Conservation (phyloP, 2,329 filamentous ascomycete species). For the Pyrenochaeta sp. region DNA sequence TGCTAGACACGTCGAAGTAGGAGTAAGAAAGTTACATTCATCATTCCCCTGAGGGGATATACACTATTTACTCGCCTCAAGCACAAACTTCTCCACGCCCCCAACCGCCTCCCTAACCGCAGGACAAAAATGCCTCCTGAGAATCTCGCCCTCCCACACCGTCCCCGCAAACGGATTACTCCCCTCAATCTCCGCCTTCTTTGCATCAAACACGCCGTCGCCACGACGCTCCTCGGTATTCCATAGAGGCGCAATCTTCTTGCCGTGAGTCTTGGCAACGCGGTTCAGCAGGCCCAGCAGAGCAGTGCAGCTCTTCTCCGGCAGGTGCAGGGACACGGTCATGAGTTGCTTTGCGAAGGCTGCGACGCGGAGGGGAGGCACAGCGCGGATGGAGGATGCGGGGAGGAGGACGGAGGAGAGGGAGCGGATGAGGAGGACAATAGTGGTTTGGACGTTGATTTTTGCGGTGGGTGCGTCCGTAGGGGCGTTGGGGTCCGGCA, state of each 20-base stretch:
- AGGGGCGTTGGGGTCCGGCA: slow-evolving; percentile 68
- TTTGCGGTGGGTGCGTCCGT: slow-evolving; percentile 65
- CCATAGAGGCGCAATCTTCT: slow-evolving; percentile 87
- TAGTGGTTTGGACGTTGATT: slow-evolving; percentile 94
- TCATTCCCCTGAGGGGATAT: too few relatives aligned
- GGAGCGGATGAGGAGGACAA: slow-evolving; percentile 87
- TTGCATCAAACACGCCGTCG: slow-evolving; percentile 82
- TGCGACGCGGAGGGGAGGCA: slow-evolving; percentile 84
- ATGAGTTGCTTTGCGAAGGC: slow-evolving; percentile 93
- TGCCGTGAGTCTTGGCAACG: slow-evolving; percentile 80
- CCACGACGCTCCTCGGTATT: slow-evolving; percentile 92
- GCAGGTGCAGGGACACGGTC: slow-evolving; percentile 80
- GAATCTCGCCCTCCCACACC: slow-evolving; percentile 90
- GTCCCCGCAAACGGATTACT: slow-evolving; percentile 91
- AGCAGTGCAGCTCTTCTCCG: slow-evolving; percentile 86
- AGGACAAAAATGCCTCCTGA: slow-evolving; percentile 86
- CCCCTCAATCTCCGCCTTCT: slow-evolving; percentile 74
- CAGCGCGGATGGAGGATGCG: slow-evolving; percentile 72
- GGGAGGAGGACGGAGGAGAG: slow-evolving; percentile 83
- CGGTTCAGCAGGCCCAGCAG: slow-evolving; percentile 79
- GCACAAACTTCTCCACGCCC: slow-evolving; percentile 43
- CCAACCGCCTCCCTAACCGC: slow-evolving; percentile 77
- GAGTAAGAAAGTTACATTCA: too few relatives aligned
- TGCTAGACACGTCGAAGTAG: too few relatives aligned
- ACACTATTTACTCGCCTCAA: slow-evolving; percentile 33